These are phyloP conservation scores for Nemania bipapillata DNA, from an alignment of 2,329 filamentous ascomycete species.

Conservation along the genomic window DNA sequence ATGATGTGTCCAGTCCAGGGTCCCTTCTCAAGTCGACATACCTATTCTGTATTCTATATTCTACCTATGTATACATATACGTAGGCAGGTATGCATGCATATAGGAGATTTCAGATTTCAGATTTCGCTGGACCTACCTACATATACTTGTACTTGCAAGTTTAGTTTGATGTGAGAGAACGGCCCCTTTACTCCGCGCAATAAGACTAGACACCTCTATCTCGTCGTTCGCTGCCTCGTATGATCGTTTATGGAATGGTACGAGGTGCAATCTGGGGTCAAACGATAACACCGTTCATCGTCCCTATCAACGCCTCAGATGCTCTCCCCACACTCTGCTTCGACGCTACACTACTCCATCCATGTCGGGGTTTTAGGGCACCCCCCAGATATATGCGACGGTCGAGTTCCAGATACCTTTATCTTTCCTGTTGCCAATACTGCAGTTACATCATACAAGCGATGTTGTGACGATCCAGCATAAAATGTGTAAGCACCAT, in stretches of 20 bases:
- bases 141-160: too few species aligned
- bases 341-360: constrained; percentile 22
- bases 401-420: constrained; percentile 6
- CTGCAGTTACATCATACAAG: not conserved
- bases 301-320: constrained; percentile 41
- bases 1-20: not conserved
- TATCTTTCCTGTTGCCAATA: not conserved
- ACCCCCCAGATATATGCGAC: constrained; percentile 19
- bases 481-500: not conserved
- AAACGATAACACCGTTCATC: constrained; percentile 35
- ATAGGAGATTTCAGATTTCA: too few species aligned
- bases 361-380: constrained; percentile 17
- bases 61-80: too few species aligned
- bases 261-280: constrained; percentile 46
- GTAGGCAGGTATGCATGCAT: too few species aligned
- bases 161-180: constrained; percentile 6
- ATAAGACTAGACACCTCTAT: constrained; percentile 27
- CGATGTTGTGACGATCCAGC: not conserved
- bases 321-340: constrained; percentile 46
- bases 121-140: too few species aligned
- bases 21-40: too few species aligned
- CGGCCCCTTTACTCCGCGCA: constrained; percentile 5
- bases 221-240: constrained; percentile 27
- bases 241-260: constrained; percentile 37
- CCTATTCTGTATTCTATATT: too few species aligned